Percentiles rank a stretch among this genome's conserved stretches.
phyloP scores from a whole-genome alignment of 208 protist species.

The Cochliopodium minus region DNA sequence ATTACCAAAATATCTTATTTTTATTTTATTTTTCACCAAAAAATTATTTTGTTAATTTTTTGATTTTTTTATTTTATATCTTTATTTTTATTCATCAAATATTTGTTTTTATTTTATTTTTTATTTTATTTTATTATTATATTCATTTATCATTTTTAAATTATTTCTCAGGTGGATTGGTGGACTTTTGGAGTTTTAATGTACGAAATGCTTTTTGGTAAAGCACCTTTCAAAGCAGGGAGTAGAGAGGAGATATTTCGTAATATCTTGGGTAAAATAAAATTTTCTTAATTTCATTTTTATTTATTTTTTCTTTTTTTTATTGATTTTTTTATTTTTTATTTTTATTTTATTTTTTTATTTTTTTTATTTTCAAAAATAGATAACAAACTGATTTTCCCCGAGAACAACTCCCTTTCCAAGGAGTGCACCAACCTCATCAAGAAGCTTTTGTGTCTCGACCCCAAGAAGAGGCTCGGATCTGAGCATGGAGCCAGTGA shows the following conservation, averaged over 20 bases:
- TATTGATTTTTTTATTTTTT: slow-evolving; percentile 5
- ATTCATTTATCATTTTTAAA: no score
- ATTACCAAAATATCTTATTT: no score
- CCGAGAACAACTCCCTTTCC: neutral
- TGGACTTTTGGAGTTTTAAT: slow-evolving; percentile 39
- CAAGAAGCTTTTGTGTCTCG: neutral
- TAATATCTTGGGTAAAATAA: slow-evolving; percentile 5
- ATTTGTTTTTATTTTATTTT: no score
- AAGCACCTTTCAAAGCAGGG: slow-evolving; percentile 24
- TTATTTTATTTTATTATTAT: no score
- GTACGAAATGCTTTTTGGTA: slow-evolving; percentile 39
- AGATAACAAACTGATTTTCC: slow-evolving; percentile 8
- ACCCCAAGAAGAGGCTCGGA: slow-evolving; percentile 10
- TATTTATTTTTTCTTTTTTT: slow-evolving; percentile 6
- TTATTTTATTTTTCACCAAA: no score
- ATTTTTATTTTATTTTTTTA: slow-evolving; percentile 21
- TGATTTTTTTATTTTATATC: no score
- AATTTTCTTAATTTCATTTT: neutral
- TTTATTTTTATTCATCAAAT: no score
- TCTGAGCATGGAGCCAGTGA: slow-evolving; percentile 7
- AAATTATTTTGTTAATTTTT: no score
- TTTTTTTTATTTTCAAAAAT: slow-evolving; percentile 15
- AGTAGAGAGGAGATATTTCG: slow-evolving; percentile 19
- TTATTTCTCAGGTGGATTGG: no score
- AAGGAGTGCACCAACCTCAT: slow-evolving; percentile 7